Evolutionary conservation across 352 stramenopile genomes (phyloP).

Genomic region (Phytophthora pisi): DNA sequence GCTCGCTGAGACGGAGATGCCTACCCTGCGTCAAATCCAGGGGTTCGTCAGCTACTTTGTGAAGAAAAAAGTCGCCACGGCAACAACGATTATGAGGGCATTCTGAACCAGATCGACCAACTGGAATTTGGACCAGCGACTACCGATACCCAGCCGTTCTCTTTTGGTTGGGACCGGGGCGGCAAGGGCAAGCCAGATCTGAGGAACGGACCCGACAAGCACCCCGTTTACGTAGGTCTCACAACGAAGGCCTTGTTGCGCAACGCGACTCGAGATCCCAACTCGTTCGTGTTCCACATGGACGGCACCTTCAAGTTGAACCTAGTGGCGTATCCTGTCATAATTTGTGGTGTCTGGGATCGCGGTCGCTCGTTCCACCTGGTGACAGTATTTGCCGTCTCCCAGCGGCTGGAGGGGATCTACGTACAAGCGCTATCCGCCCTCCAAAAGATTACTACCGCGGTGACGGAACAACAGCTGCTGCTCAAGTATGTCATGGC

Average conservation of each 20-base stretch:
- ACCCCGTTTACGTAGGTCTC: neutral
- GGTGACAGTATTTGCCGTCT: slow-evolving; percentile 19
- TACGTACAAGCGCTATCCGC: neutral
- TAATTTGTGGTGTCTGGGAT: slow-evolving; percentile 16
- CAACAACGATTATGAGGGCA: neutral
- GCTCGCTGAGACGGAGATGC: neutral
- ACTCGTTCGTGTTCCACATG: slow-evolving; percentile 18
- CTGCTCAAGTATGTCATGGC: slow-evolving; percentile 13
- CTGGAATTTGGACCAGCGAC: neutral
- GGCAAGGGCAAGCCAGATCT: no score
- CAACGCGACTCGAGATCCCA: neutral
- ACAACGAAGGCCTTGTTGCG: neutral
- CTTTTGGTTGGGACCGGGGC: no score
- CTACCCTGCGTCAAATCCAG: neutral
- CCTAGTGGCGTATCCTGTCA: slow-evolving; percentile 9
- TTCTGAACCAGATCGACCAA: neutral
- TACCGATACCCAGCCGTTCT: neutral
- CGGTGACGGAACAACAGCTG: neutral
- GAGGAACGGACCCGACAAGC: neutral
- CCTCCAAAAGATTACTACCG: neutral
- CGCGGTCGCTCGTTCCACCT: neutral
- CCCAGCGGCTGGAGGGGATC: neutral
- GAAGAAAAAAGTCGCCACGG: neutral
- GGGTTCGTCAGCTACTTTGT: neutral
- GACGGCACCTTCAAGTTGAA: slow-evolving; percentile 29